Evolutionary conservation across 306 rosid genomes (phyloP).

Genomic region (Comarum palustre): DNA sequence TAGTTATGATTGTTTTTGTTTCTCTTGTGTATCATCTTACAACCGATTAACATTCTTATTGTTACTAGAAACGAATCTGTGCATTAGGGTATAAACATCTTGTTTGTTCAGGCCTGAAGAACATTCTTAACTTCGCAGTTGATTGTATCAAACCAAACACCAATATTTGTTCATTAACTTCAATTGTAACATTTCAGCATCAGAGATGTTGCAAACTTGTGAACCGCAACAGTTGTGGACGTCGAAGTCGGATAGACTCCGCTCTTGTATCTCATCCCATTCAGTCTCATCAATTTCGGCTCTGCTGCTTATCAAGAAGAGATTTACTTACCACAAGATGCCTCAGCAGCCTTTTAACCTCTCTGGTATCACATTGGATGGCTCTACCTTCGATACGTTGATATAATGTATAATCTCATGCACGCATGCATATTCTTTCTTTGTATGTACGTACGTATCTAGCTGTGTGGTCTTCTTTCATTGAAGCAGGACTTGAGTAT

Average conservation of each 20-base stretch:
- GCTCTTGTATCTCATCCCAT: not conserved
- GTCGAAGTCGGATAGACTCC: not conserved
- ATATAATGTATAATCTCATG: not conserved
- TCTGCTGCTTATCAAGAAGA: slow-evolving; percentile 14
- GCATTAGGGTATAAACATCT: not conserved
- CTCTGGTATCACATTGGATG: slow-evolving; percentile 48
- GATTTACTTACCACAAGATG: slow-evolving; percentile 28
- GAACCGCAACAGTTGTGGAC: not conserved
- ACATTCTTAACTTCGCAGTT: not conserved
- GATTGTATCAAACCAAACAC: not conserved
- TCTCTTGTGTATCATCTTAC: not conserved
- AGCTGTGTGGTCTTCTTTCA: not conserved
- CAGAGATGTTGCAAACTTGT: not conserved
- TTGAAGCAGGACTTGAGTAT: not conserved
- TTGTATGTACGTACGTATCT: not conserved
- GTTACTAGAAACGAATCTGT: not conserved
- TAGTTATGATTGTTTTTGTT: not conserved
- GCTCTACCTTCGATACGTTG: slow-evolving; percentile 43
- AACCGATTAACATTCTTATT: not conserved
- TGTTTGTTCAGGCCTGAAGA: not conserved
- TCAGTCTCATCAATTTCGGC: not conserved
- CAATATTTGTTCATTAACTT: not conserved
- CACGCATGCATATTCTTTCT: not conserved
- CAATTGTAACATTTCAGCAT: not conserved
- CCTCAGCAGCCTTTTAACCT: slow-evolving; percentile 42